Base-by-base conservation (phyloP, 2,329 filamentous ascomycete genomes). In the Anthostomella pinea region DNA sequence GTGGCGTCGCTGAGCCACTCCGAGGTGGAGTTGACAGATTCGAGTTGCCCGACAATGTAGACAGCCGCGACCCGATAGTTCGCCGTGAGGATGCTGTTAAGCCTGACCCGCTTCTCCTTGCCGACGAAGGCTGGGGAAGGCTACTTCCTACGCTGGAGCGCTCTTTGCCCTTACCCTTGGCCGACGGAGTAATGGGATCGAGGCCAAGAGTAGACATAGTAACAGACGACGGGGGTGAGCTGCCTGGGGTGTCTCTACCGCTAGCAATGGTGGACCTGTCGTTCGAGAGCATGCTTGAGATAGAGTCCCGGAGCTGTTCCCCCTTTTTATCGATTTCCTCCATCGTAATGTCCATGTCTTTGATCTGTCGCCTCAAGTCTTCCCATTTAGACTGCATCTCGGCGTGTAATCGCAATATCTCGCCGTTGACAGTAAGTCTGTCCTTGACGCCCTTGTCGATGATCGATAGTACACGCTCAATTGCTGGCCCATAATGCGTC, bases 371-470 rank as follows among this genome's bases (percentile, higher is more conserved):
- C 56, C 89, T 87, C 33, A 96, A 68, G 4, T 78, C 75, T 47
- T 83, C 77, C 79, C 90, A 94, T 52, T 84, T 83, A n/a, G 79
- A 73, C 54, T 88, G 83, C 68, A 96, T 85, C 53, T 97, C 90
- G 6, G 81, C 78, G 54, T 95, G 84, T 20, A 97, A 70, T 28
- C 89, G 80, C 18, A 97, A 65, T 45, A 97, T 93, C 64, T 97
- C 93, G 28, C 93, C 93, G 57, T 98, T 97, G 37, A 97, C 88
- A 0, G 93, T 97, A 32, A 96, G 71, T n/a, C 93, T 81, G 56
- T 97, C 89, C 58, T 87, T 86, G 54, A 97, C 85, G n/a, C 93
- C 93, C 58, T 88, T 91, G 52, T 96, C 88, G 33, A 97, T 96
- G 57, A 97, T 94, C 24, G 84, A 82, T 13, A 97, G 67, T 6